These are phyloP conservation scores for Vicia sativa DNA, from an alignment of 306 rosid species.

Conservation along the genomic window DNA sequence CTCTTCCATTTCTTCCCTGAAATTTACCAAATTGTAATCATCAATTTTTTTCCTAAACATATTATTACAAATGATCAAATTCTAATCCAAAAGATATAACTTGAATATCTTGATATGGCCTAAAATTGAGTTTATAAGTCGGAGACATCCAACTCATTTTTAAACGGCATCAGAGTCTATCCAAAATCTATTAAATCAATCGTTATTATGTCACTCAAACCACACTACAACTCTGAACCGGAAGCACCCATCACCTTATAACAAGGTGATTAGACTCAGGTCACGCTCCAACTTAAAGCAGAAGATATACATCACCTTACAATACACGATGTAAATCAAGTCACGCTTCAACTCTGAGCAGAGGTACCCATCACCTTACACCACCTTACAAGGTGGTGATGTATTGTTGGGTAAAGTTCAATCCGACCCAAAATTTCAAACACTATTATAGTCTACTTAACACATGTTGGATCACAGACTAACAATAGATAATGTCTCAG, in stretches of 20 bases:
- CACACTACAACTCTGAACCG: background rate
- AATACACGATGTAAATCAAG: too few relatives aligned
- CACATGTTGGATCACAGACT: too few relatives aligned
- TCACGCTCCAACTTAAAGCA: background rate
- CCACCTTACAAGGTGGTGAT: too few relatives aligned
- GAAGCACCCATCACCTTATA: background rate
- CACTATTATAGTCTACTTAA: too few relatives aligned
- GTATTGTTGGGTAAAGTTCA: background rate
- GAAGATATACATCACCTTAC: background rate
- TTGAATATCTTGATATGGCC: too few relatives aligned
- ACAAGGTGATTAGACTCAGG: background rate
- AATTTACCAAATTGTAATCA: slow-evolving; percentile 7
- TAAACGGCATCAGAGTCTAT: too few relatives aligned
- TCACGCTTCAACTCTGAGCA: too few relatives aligned
- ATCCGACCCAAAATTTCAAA: background rate
- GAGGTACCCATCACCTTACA: too few relatives aligned
- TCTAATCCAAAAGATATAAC: too few relatives aligned
- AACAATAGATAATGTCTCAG: too few relatives aligned
- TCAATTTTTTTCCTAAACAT: background rate
- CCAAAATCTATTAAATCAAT: background rate
- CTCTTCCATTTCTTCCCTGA: slow-evolving; percentile 77
- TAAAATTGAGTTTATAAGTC: too few relatives aligned
- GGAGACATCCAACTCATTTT: too few relatives aligned
- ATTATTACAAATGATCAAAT: background rate
- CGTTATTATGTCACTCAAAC: background rate